Conservation (phyloP, 192 early-diverging fungal species). For the Rhizoclosmatium globosum region DNA sequence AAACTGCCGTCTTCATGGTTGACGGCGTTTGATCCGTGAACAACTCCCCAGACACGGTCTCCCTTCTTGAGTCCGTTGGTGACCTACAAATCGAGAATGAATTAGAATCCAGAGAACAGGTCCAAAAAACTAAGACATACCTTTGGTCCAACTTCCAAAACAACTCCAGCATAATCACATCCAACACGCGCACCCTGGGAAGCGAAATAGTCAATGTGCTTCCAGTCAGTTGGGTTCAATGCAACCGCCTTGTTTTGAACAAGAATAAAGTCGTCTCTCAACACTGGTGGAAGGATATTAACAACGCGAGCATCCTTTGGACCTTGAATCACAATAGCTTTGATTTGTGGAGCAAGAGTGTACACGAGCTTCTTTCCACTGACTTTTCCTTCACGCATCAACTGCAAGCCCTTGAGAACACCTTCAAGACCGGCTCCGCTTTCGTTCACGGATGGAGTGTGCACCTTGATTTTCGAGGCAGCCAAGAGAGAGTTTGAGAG, state of each 20-base stretch:
- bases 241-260: not conserved
- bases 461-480: constrained; percentile 41
- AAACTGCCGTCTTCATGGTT: constrained; percentile 24
- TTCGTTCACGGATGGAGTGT: constrained; percentile 17
- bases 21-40: constrained; percentile 11
- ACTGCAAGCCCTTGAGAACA: constrained; percentile 34
- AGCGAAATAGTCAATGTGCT: constrained; percentile 5
- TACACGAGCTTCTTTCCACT: constrained; percentile 47
- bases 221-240: too few species aligned
- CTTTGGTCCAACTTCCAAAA: not conserved
- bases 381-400: constrained; percentile 41
- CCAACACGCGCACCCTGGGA: not conserved
- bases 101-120: too few species aligned
- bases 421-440: constrained; percentile 29
- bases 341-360: constrained; percentile 1
- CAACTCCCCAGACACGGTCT: constrained; percentile 21
- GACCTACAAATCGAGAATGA: too few species aligned
- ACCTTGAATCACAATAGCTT: not conserved
- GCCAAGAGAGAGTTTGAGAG: constrained; percentile 33
- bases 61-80: constrained; percentile 1
- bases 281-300: not conserved
- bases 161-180: constrained; percentile 2
- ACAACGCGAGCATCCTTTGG: not conserved
- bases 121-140: not conserved
- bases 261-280: constrained; percentile 3